phyloP scores from a whole-genome alignment of 805 yeast species.

The Ogataea henricii region DNA sequence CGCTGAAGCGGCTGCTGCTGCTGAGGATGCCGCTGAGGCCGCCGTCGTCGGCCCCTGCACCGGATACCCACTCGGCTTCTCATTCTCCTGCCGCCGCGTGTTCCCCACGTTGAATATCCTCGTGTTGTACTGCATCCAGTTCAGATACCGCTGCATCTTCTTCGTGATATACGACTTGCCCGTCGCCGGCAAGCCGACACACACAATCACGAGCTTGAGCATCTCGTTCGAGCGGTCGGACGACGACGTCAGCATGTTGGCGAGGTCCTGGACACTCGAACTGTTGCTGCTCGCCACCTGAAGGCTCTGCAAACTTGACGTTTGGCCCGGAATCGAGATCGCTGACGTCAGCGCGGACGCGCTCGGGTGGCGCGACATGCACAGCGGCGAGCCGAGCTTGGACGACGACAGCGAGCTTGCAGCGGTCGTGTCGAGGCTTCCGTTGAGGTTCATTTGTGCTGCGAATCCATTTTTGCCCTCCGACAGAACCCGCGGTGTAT shows the following conservation, averaged over 20 bases:
- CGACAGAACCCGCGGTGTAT: slow-evolving; percentile 2
- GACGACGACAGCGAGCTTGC: slow-evolving; percentile 26
- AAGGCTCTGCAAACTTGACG: slow-evolving; percentile 23
- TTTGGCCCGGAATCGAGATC: slow-evolving; percentile 32
- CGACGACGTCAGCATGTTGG: slow-evolving; percentile 11
- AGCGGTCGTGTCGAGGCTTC: slow-evolving; percentile 15
- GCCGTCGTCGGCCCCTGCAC: slow-evolving; percentile 36
- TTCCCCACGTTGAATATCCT: slow-evolving; percentile 75
- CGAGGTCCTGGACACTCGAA: slow-evolving; percentile 10
- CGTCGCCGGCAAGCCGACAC: slow-evolving; percentile 78
- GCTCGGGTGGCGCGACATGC: slow-evolving; percentile 24
- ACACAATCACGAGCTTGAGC: slow-evolving; percentile 60
- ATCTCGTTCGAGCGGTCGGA: slow-evolving; percentile 24
- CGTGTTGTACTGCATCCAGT: slow-evolving; percentile 62
- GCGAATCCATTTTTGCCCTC: slow-evolving; percentile 1
- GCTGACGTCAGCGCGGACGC: slow-evolving; percentile 29
- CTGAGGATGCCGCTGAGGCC: slow-evolving; percentile 17
- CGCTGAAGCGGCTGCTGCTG: slow-evolving; percentile 17
- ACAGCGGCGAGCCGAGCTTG: slow-evolving; percentile 25
- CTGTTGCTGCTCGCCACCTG: slow-evolving; percentile 16
- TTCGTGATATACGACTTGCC: slow-evolving; percentile 76
- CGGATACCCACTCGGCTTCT: slow-evolving; percentile 40
- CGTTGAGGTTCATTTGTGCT: neutral
- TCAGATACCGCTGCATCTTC: slow-evolving; percentile 59
- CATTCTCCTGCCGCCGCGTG: slow-evolving; percentile 60